A percentile compares a stretch with the other conserved stretches of the same genome.
Evolutionary conservation across 2,329 filamentous ascomycete species (phyloP).

Genomic region (Colletotrichum theobromicola): DNA sequence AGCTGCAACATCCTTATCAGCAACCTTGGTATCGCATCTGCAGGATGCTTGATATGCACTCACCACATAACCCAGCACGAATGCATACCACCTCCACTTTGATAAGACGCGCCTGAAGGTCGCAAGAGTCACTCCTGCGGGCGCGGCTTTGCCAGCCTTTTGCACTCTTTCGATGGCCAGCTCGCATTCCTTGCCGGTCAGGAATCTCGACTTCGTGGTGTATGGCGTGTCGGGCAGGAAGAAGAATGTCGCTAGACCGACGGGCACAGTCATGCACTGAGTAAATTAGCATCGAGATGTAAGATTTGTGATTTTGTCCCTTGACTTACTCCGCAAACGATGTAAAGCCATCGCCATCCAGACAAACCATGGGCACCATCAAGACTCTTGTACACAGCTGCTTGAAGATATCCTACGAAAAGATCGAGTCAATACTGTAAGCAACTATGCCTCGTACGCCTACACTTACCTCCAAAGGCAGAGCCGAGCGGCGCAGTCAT

Average conservation of each 20-base stretch:
- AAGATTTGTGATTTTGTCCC: not conserved
- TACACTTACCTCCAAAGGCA: conserved; percentile 49
- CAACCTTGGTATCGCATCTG: not conserved
- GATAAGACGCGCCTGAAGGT: conserved; percentile 20
- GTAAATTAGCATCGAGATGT: not conserved
- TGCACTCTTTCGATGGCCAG: conserved; percentile 5
- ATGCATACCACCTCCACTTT: conserved; percentile 23
- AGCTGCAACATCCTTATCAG: not conserved
- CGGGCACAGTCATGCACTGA: conserved; percentile 23
- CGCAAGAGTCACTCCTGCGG: conserved; percentile 16
- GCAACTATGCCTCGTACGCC: not conserved
- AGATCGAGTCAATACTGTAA: not conserved
- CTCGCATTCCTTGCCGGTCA: conserved; percentile 3
- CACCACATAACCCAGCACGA: conserved; percentile 25
- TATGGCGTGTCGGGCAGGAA: conserved; percentile 16
- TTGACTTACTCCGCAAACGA: conserved; percentile 37
- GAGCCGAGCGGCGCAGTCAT: conserved; percentile 55
- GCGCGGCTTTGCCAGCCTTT: conserved; percentile 20
- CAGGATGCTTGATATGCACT: not conserved
- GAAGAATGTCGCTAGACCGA: conserved; percentile 9
- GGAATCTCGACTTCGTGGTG: not conserved
- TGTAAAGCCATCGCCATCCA: conserved; percentile 45
- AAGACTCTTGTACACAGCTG: conserved; percentile 56
- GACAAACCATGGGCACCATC: conserved; percentile 50
- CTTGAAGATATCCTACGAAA: conserved; percentile 53